A percentile compares a stretch with the other conserved stretches of the same genome.
These are phyloP conservation scores for Oxalis stricta DNA, from an alignment of 441 rosid genomes.

Conservation along the genomic window DNA sequence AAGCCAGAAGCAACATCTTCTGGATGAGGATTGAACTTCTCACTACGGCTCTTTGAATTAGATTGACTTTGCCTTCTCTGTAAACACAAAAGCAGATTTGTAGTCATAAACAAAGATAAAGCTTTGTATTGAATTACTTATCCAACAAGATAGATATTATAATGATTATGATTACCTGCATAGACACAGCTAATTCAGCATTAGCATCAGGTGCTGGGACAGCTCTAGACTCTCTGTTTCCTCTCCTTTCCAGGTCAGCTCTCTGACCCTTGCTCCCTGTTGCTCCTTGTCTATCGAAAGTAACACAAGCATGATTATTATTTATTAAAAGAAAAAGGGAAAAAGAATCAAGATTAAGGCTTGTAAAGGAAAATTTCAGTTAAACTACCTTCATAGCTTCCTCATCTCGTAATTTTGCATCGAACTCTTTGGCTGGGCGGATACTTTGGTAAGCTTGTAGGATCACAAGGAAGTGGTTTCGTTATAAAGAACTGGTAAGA, in stretches of 20 bases:
- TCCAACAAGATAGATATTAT: slow-evolving; percentile 1
- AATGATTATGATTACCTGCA: slow-evolving; percentile 80
- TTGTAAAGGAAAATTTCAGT: background rate
- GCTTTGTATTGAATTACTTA: background rate
- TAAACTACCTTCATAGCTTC: slow-evolving; percentile 68
- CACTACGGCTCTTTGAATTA: slow-evolving; percentile 78
- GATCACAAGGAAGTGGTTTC: slow-evolving; percentile 80
- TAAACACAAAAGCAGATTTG: background rate
- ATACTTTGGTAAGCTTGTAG: slow-evolving; percentile 83
- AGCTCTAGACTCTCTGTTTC: slow-evolving; percentile 71
- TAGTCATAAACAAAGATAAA: background rate
- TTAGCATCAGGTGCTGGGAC: slow-evolving; percentile 98
- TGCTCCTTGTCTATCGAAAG: slow-evolving; percentile 35
- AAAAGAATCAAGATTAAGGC: slow-evolving; percentile 2
- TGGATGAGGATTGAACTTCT: slow-evolving; percentile 88
- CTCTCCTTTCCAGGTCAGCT: slow-evolving; percentile 55
- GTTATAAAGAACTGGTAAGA: slow-evolving; percentile 54
- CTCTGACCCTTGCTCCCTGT: slow-evolving; percentile 57
- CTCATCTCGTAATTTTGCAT: slow-evolving; percentile 84
- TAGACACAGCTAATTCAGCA: slow-evolving; percentile 72
- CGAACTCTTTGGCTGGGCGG: slow-evolving; percentile 96
- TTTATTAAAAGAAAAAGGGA: no score
- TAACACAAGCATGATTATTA: slow-evolving; percentile 9
- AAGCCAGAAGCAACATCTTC: slow-evolving; percentile 97
- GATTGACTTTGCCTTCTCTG: slow-evolving; percentile 81